Evolutionary conservation across 2,329 filamentous ascomycete genomes (phyloP), one percentile per base, ranked within the genome.

Genomic region (Fusarium azukiicola): DNA sequence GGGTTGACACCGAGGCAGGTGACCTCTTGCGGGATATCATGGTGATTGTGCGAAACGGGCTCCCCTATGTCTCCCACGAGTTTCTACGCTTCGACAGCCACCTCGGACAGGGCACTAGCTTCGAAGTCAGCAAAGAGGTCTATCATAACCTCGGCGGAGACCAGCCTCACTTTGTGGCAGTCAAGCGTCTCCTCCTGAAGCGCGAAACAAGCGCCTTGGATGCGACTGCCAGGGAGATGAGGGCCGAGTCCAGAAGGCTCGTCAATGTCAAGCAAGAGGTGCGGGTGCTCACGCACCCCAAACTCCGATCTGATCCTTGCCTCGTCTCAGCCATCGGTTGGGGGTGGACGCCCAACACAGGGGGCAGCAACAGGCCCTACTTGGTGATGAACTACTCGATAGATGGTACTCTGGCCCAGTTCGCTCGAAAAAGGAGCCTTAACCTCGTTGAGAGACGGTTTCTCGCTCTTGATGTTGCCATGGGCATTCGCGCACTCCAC

Each of bases 401-500:
- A 17, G 13, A 71, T 14, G 61, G 69, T 1, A 72, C 69, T 32
- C 27, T 72, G 13, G 40, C 61, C 6, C 38, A 42, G 0, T 74
- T 74, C 12, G 23, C 68, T 11, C 40, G 67, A 27, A 67, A 71
- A 9, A 49, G 72, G 44, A 46, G 47, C 23, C 56, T 71, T 11
- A 67, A 56, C 8, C 40, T 67, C 6, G 67, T 74, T 6, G 73
- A 74, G 13, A 72, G 73, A 27, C 69, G 73, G 11, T 40, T 63
- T 3, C 50, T 74, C 16, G 40, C 69, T 36, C 54, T 68, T 50
- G 73, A 74, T 72, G 69, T 74, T 16, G 73, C 69, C 19, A 52
- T 74, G 38, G 73, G 69, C 21, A 61, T 74, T n/a, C 73, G 69
- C 27, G 63, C 69, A 16, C 52, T 74, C 11, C 73, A 74, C 63